Evolutionary conservation across 73 alveolate genomes (phyloP), one percentile per base, ranked within the genome.

Genomic region (Effrenium voratum): DNA sequence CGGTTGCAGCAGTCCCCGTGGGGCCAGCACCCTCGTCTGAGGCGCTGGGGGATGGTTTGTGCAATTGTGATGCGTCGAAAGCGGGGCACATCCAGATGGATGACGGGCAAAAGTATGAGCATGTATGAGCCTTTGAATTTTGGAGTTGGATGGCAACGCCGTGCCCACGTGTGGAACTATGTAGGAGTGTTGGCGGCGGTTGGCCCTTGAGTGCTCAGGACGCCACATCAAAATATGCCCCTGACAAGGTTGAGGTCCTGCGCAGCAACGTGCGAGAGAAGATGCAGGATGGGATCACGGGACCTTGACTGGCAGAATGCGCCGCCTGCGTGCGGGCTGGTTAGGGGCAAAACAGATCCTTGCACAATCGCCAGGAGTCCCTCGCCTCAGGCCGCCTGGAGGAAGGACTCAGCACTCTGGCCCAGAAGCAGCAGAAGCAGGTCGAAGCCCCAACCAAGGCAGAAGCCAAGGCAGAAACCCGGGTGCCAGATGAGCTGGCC

Each of bases 1-100:
- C 91, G 40, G 79, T 66, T n/a, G 30, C 16, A 49, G 91, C 91
- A 34, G 60, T 8, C 73, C 73, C 91, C 36, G 91, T 81, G 73
- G n/a, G 10, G 73, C 38, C 73, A 12, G 34, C 6, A 34, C 24
- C 46, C 50, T 10, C 24, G 45, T 41, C 22, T n/a, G 66, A 4
- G n/a, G 66, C 45, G 88, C 72, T 57, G 72, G 28, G 72, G 72
- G 72, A 22, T 57, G 1, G 72, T 55, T 55, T 22, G 16, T 22
- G 3, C 1, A 57, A 22, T 0, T 57, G 5, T 22, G 16, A 57
- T 57, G 28, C 16, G 3, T 57, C n/a, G 72, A 57, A n/a, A n/a
- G n/a, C n/a, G n/a, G n/a, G n/a, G n/a, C n/a, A n/a, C n/a, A n/a
- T n/a, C n/a, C n/a, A n/a, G n/a, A n/a, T n/a, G n/a, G n/a, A n/a